Evolutionary conservation across 2,329 filamentous ascomycete species (phyloP).

Genomic region (Aspergillus novoparasiticus): DNA sequence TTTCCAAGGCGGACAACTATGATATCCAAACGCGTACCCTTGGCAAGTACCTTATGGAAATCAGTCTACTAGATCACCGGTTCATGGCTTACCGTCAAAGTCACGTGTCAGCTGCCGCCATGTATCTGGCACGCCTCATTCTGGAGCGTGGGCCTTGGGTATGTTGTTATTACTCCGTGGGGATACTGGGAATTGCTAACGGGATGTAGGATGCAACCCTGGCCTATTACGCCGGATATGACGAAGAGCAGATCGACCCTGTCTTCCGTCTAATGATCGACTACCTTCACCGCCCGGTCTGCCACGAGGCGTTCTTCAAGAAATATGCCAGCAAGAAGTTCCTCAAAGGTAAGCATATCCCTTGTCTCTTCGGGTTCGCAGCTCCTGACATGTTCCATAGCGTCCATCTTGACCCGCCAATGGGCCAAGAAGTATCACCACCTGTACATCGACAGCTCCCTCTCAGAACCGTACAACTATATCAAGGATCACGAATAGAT

Average conservation of each 20-base stretch:
- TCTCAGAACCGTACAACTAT: conserved; percentile 34
- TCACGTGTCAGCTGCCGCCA: conserved; percentile 85
- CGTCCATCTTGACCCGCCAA: conserved; percentile 84
- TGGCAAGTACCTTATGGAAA: conserved; percentile 97
- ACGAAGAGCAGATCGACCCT: conserved; percentile 87
- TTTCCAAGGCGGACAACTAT: conserved; percentile 99
- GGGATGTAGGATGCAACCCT: conserved; percentile 73
- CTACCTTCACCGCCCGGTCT: conserved; percentile 86
- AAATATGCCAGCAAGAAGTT: conserved; percentile 99
- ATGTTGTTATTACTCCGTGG: background rate
- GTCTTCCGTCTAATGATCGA: conserved; percentile 95
- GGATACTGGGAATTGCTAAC: conserved; percentile 19
- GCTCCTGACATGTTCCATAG: conserved; percentile 51
- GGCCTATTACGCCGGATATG: conserved; percentile 89
- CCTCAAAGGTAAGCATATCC: conserved; percentile 76
- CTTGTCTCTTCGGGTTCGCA: background rate
- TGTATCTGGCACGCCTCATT: conserved; percentile 91
- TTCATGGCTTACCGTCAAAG: conserved; percentile 90
- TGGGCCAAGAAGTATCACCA: conserved; percentile 82
- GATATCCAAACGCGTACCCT: conserved; percentile 97
- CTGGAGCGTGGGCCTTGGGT: conserved; percentile 91
- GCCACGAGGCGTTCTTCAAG: conserved; percentile 98
- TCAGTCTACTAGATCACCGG: conserved; percentile 90
- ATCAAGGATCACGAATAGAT: conserved; percentile 37
- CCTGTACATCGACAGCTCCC: conserved; percentile 39